phyloP scores from a whole-genome alignment of 139 green algal genomes.

The Eudorina sp. region DNA sequence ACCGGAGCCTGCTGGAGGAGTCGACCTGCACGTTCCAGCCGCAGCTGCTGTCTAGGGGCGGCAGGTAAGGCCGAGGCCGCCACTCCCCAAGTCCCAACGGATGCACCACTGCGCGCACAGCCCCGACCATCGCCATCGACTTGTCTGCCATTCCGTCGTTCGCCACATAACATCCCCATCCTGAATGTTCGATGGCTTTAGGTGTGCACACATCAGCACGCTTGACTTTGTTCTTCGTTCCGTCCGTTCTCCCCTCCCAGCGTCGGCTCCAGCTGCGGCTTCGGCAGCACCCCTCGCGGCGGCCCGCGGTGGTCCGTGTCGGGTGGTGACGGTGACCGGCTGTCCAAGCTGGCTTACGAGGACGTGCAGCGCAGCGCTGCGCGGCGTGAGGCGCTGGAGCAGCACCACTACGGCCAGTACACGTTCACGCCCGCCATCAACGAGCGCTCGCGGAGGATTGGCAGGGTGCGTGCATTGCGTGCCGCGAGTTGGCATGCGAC shows the following conservation, averaged over 20 bases:
- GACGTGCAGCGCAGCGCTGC: conserved; percentile 58
- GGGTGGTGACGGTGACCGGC: conserved; percentile 22
- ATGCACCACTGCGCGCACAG: neutral
- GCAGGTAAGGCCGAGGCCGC: conserved; percentile 20
- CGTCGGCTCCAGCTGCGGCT: conserved; percentile 24
- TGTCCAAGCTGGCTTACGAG: conserved; percentile 63
- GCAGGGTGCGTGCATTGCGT: conserved; percentile 37
- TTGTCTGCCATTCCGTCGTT: neutral
- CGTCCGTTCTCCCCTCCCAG: conserved; percentile 13
- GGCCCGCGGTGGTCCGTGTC: neutral
- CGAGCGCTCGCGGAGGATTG: conserved; percentile 49
- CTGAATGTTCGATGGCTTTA: neutral
- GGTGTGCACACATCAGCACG: neutral
- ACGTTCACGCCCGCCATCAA: conserved; percentile 59
- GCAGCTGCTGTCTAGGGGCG: conserved; percentile 5
- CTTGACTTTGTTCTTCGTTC: no score
- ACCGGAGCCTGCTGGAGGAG: conserved; percentile 52
- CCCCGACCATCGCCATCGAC: neutral
- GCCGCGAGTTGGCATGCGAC: no score
- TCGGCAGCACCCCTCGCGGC: neutral
- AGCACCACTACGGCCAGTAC: conserved; percentile 65
- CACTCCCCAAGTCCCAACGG: no score
- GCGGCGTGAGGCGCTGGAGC: conserved; percentile 52
- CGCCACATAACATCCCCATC: neutral
- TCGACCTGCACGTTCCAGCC: conserved; percentile 49